A percentile compares a stretch with the other conserved stretches of the same genome.
Conservation (phyloP, 1,139 yeast genomes). For the Suhomyces atakaporum region DNA sequence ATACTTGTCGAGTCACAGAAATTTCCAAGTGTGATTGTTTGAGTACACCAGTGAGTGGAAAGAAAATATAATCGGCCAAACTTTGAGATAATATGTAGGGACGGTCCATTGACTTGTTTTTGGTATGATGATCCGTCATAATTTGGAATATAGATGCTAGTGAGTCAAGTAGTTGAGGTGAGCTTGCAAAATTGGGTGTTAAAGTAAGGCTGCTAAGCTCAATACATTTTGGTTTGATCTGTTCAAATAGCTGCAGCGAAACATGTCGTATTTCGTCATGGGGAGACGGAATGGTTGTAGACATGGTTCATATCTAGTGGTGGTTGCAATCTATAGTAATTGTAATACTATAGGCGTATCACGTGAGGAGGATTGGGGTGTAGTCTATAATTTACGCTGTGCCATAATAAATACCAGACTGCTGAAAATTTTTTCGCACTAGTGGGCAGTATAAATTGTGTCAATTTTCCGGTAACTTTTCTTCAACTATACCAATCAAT, state of each 20-base stretch:
- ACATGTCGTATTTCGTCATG: constrained; percentile 12
- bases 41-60: constrained; percentile 39
- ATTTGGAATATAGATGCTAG: constrained; percentile 10
- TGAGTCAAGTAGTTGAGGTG: constrained; percentile 15
- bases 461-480: constrained; percentile 1
- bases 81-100: constrained; percentile 31
- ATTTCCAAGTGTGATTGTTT: constrained; percentile 30
- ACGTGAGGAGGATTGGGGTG: constrained; percentile 2
- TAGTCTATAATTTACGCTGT: neutral
- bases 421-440: neutral
- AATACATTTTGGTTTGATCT: constrained; percentile 39
- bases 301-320: constrained; percentile 1
- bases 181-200: constrained; percentile 5
- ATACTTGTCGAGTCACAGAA: constrained; percentile 22
- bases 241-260: constrained; percentile 33
- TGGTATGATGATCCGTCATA: constrained; percentile 3
- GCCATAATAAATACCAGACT: neutral
- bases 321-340: constrained; percentile 7
- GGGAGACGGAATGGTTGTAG: constrained; percentile 1
- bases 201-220: constrained; percentile 28
- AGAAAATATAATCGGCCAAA: constrained; percentile 46
- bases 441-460: neutral
- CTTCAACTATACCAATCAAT: neutral
- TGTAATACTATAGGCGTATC: neutral
- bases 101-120: constrained; percentile 11